phyloP scores from a whole-genome alignment of 2,329 filamentous ascomycete genomes.

The Penicillium sp. region DNA sequence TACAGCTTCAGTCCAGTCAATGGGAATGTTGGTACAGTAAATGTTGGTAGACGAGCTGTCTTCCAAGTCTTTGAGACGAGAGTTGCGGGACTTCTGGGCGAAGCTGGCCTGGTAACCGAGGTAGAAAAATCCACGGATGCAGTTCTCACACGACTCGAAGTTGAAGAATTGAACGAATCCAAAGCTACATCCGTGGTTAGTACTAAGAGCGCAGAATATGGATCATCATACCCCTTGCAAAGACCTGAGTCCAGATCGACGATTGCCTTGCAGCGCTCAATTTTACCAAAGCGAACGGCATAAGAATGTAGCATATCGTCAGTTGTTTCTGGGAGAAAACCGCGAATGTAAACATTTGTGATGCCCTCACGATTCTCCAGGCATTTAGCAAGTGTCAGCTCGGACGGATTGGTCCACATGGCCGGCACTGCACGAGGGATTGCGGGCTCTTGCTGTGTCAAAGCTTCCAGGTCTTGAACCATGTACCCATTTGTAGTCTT shows the following conservation, averaged over 20 bases:
- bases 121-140: conserved; percentile 91
- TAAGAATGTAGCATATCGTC: conserved; percentile 83
- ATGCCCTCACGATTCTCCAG: conserved; percentile 93
- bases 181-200: conserved; percentile 61
- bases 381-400: conserved; percentile 89
- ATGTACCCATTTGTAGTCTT: conserved; percentile 46
- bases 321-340: conserved; percentile 90
- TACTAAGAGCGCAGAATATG: not conserved
- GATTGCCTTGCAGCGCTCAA: conserved; percentile 97
- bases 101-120: conserved; percentile 97
- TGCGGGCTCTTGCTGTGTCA: conserved; percentile 72
- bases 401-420: conserved; percentile 74
- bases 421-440: conserved; percentile 89
- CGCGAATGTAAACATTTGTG: conserved; percentile 97
- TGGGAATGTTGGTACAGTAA: conserved; percentile 95
- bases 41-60: conserved; percentile 90
- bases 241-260: conserved; percentile 90
- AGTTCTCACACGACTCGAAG: conserved; percentile 85
- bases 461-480: conserved; percentile 57
- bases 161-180: conserved; percentile 95
- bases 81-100: conserved; percentile 98
- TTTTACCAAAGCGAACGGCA: conserved; percentile 82
- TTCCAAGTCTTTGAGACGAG: conserved; percentile 92
- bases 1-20: conserved; percentile 86
- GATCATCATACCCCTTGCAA: conserved; percentile 79